Percentiles rank a stretch among this genome's conserved stretches.
Conservation (phyloP, 306 rosid species). For the Aeschynomene evenia region DNA sequence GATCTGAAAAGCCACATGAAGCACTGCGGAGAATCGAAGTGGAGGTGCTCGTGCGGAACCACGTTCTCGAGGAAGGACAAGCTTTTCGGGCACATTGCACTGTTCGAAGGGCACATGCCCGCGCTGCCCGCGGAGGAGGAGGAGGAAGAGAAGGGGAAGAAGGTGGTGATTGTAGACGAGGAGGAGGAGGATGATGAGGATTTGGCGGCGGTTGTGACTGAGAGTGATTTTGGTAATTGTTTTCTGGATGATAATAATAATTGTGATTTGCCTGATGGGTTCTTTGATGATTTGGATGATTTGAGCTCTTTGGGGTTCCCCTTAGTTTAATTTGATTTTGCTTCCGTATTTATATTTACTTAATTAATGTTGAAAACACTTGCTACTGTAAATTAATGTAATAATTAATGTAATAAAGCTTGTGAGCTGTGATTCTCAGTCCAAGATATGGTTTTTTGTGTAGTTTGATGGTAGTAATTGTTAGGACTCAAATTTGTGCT, state of each 20-base stretch:
- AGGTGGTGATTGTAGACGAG: not conserved
- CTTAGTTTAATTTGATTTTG: too few relatives aligned
- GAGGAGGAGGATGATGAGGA: slow-evolving; percentile 21
- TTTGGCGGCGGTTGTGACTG: not conserved
- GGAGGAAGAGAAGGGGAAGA: slow-evolving; percentile 39
- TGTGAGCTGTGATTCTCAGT: not conserved
- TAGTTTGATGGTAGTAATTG: too few relatives aligned
- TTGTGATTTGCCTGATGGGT: slow-evolving; percentile 37
- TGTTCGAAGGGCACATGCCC: slow-evolving; percentile 90
- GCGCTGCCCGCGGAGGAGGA: slow-evolving; percentile 50
- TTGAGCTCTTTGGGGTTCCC: not conserved
- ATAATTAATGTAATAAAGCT: not conserved
- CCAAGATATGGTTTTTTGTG: too few relatives aligned
- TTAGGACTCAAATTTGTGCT: too few relatives aligned
- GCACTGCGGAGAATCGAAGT: slow-evolving; percentile 65
- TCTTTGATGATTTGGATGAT: slow-evolving; percentile 41
- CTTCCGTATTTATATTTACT: not conserved
- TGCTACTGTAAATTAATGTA: slow-evolving; percentile 14
- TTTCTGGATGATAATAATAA: slow-evolving; percentile 14
- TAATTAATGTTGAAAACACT: not conserved
- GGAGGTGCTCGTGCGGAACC: slow-evolving; percentile 90
- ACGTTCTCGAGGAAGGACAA: slow-evolving; percentile 79
- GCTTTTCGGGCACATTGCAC: slow-evolving; percentile 71
- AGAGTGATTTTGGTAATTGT: not conserved
- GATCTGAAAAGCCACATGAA: slow-evolving; percentile 78